These are phyloP conservation scores for Botrytis cinerea DNA, from an alignment of 2,329 filamentous ascomycete genomes.

Conservation along the genomic window DNA sequence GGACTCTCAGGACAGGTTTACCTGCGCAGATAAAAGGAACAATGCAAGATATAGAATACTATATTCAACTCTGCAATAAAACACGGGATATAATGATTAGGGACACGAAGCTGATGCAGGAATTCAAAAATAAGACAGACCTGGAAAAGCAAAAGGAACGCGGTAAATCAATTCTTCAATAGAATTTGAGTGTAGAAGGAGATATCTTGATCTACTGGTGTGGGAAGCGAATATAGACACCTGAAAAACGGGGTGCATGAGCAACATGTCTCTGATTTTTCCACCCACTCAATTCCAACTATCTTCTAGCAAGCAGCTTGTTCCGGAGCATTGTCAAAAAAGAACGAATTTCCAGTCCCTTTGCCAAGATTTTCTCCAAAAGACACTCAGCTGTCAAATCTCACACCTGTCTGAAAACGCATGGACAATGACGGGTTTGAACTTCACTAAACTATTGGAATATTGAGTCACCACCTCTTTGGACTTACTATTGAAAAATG, in stretches of 20 bases:
- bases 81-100: background rate
- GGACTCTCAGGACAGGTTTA: background rate
- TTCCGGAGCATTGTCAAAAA: background rate
- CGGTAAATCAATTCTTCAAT: background rate
- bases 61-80: background rate
- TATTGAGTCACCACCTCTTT: background rate
- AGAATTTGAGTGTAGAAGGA: background rate
- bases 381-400: background rate
- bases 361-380: background rate
- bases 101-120: background rate
- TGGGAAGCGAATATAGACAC: background rate
- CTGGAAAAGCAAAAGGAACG: background rate
- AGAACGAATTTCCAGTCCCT: background rate
- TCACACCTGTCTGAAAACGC: background rate
- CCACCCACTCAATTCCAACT: accelerated
- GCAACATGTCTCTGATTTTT: background rate
- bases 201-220: background rate
- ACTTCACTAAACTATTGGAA: background rate
- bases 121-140: background rate
- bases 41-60: background rate
- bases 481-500: background rate
- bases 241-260: background rate
- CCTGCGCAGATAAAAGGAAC: background rate
- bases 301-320: background rate
- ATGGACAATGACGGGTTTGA: background rate